Evolutionary conservation across 2,329 filamentous ascomycete genomes (phyloP).

Genomic region (Fusarium devonianum): DNA sequence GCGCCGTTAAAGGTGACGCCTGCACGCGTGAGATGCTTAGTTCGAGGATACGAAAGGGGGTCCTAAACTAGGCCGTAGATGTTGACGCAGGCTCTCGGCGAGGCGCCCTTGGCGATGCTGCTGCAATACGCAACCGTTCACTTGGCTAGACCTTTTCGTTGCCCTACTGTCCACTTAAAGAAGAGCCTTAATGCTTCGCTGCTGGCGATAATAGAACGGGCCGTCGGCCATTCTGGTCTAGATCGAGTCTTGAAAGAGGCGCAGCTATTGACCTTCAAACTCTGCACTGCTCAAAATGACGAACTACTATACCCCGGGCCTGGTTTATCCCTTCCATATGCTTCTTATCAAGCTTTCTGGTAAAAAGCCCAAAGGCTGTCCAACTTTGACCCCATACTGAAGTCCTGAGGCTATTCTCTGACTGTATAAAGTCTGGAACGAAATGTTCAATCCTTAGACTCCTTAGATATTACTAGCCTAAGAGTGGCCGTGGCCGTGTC

Average conservation of each 20-base stretch:
- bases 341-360: too few relatives aligned
- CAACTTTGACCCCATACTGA: too few relatives aligned
- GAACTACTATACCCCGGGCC: too few relatives aligned
- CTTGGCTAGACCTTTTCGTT: not conserved
- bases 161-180: not conserved
- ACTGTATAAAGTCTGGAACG: too few relatives aligned
- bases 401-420: too few relatives aligned
- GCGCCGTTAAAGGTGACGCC: conserved; percentile 22
- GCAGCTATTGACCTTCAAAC: not conserved
- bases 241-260: not conserved
- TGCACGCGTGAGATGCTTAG: conserved; percentile 29
- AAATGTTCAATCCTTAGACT: too few relatives aligned
- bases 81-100: conserved; percentile 8
- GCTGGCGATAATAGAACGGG: not conserved
- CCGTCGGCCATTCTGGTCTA: not conserved
- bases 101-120: conserved; percentile 17
- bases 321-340: too few relatives aligned
- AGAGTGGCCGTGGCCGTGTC: too few relatives aligned
- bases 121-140: conserved; percentile 7
- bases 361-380: too few relatives aligned
- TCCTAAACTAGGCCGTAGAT: not conserved
- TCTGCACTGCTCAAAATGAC: too few relatives aligned
- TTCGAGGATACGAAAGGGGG: conserved; percentile 9
- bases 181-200: not conserved
- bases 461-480: too few relatives aligned